Evolutionary conservation across 1,284 basidiomycete genomes (phyloP).

Genomic region (Moesziomyces antarcticus): DNA sequence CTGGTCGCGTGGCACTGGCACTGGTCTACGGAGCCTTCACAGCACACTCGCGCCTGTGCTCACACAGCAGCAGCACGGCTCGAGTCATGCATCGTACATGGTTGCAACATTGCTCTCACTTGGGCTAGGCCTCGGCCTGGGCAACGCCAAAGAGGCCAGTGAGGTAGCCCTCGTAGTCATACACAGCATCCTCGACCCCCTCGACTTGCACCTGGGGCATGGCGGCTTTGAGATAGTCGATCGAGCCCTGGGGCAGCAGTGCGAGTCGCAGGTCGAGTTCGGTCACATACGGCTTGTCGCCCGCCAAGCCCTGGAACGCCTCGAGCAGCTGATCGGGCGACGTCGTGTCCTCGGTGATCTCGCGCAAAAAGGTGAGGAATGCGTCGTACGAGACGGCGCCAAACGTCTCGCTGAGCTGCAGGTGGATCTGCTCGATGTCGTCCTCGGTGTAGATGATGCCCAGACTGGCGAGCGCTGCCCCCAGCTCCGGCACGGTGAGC

Average conservation of each 20-base stretch:
- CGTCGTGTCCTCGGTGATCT: conserved; percentile 94
- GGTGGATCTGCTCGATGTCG: conserved; percentile 86
- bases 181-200: conserved; percentile 54
- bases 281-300: conserved; percentile 92
- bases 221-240: conserved; percentile 77
- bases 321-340: conserved; percentile 90
- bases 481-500: conserved; percentile 84
- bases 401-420: conserved; percentile 83
- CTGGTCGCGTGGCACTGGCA: too few species aligned
- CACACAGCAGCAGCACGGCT: background rate
- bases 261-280: conserved; percentile 91
- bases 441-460: conserved; percentile 91
- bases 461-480: conserved; percentile 89
- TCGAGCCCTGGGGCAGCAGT: conserved; percentile 80
- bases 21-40: too few species aligned
- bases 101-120: background rate
- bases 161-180: conserved; percentile 60
- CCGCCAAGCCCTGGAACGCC: conserved; percentile 90
- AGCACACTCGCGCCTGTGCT: background rate
- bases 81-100: conserved; percentile 17
- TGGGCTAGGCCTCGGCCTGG: conserved; percentile 1
- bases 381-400: conserved; percentile 92
- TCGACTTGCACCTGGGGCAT: conserved; percentile 58
- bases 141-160: conserved; percentile 49
- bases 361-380: conserved; percentile 87